Evolutionary conservation across 441 rosid species (phyloP).

Genomic region (Erodium moschatum): DNA sequence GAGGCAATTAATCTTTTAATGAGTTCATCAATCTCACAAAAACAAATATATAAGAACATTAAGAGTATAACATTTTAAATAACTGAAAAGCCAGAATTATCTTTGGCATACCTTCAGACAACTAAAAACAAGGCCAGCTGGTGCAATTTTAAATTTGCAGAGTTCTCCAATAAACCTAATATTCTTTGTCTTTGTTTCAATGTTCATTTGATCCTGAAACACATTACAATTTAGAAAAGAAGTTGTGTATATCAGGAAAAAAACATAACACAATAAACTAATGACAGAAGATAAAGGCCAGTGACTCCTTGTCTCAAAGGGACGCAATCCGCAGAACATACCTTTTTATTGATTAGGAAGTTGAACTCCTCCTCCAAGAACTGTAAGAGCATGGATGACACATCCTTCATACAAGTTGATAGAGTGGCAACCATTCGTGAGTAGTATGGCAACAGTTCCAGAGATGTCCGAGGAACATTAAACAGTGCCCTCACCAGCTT

Average conservation of each 20-base stretch:
- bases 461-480: slow-evolving; percentile 92
- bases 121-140: slow-evolving; percentile 75
- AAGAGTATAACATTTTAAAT: background rate
- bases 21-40: slow-evolving; percentile 1
- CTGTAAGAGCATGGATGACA: slow-evolving; percentile 78
- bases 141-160: slow-evolving; percentile 86
- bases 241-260: background rate
- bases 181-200: slow-evolving; percentile 94
- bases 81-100: background rate
- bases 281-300: slow-evolving; percentile 11
- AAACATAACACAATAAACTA: slow-evolving; percentile 6
- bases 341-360: slow-evolving; percentile 93
- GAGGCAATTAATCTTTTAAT: background rate
- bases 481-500: slow-evolving; percentile 89
- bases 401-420: slow-evolving; percentile 92
- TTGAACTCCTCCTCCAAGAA: slow-evolving; percentile 98
- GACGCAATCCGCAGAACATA: slow-evolving; percentile 22
- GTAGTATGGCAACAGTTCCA: slow-evolving; percentile 88
- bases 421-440: slow-evolving; percentile 94
- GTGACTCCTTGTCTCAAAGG: slow-evolving; percentile 16
- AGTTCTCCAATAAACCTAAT: slow-evolving; percentile 97
- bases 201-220: slow-evolving; percentile 98
- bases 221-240: slow-evolving; percentile 21
- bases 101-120: slow-evolving; percentile 74
- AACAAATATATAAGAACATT: background rate